phyloP scores from a whole-genome alignment of 1,284 basidiomycete genomes.

The Pseudozyma hubeiensis region DNA sequence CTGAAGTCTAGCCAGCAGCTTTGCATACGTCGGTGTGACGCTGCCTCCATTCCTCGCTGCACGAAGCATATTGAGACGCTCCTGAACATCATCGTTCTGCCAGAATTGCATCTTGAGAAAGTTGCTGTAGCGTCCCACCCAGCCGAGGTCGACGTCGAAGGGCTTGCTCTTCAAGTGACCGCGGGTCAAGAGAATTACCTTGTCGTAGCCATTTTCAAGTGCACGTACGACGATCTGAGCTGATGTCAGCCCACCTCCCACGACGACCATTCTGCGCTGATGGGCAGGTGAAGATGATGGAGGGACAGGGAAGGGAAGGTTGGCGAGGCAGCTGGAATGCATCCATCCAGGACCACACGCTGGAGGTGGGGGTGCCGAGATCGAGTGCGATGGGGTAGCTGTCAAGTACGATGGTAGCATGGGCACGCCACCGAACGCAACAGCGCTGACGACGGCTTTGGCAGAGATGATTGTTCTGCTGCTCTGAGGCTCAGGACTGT shows the following conservation, averaged over 20 bases:
- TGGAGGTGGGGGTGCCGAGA: background rate
- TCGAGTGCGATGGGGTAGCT: background rate
- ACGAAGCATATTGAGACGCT: conserved; percentile 55
- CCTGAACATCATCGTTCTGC: conserved; percentile 54
- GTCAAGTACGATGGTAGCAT: conserved; percentile 45
- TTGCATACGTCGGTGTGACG: conserved; percentile 65
- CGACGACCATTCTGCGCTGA: conserved; percentile 52
- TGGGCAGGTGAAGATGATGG: conserved; percentile 23
- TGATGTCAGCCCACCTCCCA: conserved; percentile 69
- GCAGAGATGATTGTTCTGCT: conserved; percentile 26
- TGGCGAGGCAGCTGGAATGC: conserved; percentile 64
- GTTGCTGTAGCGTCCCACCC: conserved; percentile 65
- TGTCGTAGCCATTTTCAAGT: conserved; percentile 56
- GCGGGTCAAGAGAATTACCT: conserved; percentile 66
- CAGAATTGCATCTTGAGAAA: conserved; percentile 67
- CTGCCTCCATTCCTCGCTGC: conserved; percentile 65
- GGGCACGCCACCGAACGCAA: conserved; percentile 65
- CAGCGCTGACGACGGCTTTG: conserved; percentile 62
- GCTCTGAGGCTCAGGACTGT: background rate
- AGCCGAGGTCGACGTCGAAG: conserved; percentile 65
- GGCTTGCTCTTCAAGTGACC: conserved; percentile 67
- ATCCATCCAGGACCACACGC: conserved; percentile 62
- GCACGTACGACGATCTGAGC: conserved; percentile 68
- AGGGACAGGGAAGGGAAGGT: conserved; percentile 40
- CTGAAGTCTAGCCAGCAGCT: conserved; percentile 51